Conservation (phyloP, 768 basidiomycete genomes). For the Tulasnella sp. region DNA sequence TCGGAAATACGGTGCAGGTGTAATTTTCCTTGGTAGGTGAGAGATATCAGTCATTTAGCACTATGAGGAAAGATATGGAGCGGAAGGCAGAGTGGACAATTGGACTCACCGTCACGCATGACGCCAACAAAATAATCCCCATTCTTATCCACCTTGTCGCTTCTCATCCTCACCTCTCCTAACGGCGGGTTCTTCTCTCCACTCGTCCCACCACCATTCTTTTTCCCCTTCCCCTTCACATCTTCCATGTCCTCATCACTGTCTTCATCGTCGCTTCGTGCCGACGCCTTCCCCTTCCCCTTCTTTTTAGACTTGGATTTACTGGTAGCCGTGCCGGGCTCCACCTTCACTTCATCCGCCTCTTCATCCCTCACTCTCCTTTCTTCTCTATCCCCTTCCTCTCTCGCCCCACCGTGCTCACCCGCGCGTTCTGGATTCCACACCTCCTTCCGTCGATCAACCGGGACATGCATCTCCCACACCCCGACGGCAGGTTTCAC, state of each 20-base stretch:
- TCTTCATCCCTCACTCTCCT: slow-evolving; percentile 31
- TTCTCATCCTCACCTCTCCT: slow-evolving; percentile 58
- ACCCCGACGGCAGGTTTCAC: slow-evolving; percentile 52
- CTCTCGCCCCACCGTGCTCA: slow-evolving; percentile 52
- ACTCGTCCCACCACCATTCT: no score
- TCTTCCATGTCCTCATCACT: slow-evolving; percentile 16
- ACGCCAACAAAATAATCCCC: slow-evolving; percentile 69
- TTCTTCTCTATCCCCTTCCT: slow-evolving; percentile 69
- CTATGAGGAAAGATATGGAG: neutral
- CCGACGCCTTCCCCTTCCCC: slow-evolving; percentile 31
- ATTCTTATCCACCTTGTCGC: slow-evolving; percentile 56
- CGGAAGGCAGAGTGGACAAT: slow-evolving; percentile 1
- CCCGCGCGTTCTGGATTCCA: slow-evolving; percentile 65
- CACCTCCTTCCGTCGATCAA: slow-evolving; percentile 70
- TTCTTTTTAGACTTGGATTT: slow-evolving; percentile 25
- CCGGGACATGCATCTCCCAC: slow-evolving; percentile 70
- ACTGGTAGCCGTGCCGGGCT: neutral
- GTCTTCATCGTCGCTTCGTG: slow-evolving; percentile 9
- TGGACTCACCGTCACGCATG: slow-evolving; percentile 52
- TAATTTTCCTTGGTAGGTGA: slow-evolving; percentile 41
- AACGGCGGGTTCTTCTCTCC: slow-evolving; percentile 43
- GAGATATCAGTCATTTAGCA: neutral
- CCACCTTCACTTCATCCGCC: slow-evolving; percentile 28
- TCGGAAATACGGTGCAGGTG: slow-evolving; percentile 70
- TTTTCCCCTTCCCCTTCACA: slow-evolving; percentile 32